These are phyloP conservation scores for Sphagnurus paluster DNA, from an alignment of 1,284 basidiomycete genomes.

Conservation along the genomic window DNA sequence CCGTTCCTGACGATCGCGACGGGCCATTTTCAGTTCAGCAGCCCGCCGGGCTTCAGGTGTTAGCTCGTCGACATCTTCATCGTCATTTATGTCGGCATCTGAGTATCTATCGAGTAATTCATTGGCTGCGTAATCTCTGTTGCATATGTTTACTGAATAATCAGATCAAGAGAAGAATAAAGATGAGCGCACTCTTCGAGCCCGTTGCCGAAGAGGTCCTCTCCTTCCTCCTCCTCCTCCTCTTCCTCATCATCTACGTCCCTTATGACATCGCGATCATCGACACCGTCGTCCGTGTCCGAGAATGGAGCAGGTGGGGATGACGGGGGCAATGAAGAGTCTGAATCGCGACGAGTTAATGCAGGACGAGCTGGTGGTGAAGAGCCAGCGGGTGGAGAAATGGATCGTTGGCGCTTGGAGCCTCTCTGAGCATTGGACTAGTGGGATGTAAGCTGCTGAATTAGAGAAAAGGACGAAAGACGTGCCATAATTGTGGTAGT, in stretches of 20 bases:
- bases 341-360: constrained; percentile 53
- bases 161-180: neutral
- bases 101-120: constrained; percentile 87
- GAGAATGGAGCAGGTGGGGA: constrained; percentile 84
- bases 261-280: constrained; percentile 73
- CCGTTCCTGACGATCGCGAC: constrained; percentile 81
- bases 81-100: constrained; percentile 85
- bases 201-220: constrained; percentile 90
- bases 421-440: constrained; percentile 41
- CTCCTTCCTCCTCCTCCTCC: constrained; percentile 83
- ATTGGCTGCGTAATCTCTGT: constrained; percentile 88
- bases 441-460: constrained; percentile 1
- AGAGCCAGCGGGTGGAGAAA: constrained; percentile 52
- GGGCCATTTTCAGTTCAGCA: constrained; percentile 87
- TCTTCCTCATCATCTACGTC: constrained; percentile 67
- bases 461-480: constrained; percentile 11
- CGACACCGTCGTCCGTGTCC: constrained; percentile 82
- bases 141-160: constrained; percentile 3
- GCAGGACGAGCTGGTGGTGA: constrained; percentile 51
- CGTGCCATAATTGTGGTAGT: constrained; percentile 30
- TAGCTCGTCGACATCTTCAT: constrained; percentile 73
- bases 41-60: constrained; percentile 75
- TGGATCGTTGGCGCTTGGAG: constrained; percentile 65
- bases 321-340: constrained; percentile 78
- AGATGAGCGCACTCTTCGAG: constrained; percentile 61